Evolutionary conservation across 139 green algal genomes (phyloP).

Genomic region (Micractinium conductrix): DNA sequence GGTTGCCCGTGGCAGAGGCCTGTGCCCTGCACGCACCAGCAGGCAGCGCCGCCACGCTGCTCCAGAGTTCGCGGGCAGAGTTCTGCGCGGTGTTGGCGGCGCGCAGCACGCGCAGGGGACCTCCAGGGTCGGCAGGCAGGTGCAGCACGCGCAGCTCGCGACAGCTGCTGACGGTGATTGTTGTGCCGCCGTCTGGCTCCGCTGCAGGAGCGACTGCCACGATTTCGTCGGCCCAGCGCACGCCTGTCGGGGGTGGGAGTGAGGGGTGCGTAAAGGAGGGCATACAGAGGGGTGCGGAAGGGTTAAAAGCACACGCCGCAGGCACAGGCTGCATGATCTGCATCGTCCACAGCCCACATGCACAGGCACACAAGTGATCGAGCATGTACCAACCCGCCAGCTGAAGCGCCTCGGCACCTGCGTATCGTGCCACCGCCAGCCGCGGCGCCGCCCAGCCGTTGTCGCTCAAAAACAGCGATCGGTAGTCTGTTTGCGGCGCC

Average conservation of each 20-base stretch:
- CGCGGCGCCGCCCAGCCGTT: constrained; percentile 17
- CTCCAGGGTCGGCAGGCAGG: background rate
- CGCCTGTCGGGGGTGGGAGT: background rate
- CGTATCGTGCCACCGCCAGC: background rate
- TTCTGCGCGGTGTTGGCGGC: background rate
- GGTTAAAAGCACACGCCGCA: background rate
- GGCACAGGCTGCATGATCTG: background rate
- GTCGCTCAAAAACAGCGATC: background rate
- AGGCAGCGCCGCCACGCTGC: background rate
- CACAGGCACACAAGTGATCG: no score
- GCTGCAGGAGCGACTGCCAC: background rate
- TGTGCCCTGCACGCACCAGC: no score
- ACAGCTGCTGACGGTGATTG: constrained; percentile 2
- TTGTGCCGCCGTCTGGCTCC: background rate
- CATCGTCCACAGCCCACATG: no score
- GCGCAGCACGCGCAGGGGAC: background rate
- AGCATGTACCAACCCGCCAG: no score
- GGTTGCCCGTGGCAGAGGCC: no score
- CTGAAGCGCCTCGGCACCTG: background rate
- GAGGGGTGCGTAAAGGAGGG: background rate
- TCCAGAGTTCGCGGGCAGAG: background rate
- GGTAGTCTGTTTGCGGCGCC: constrained; percentile 12
- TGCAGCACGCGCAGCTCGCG: constrained; percentile 12
- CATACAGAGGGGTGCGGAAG: no score
- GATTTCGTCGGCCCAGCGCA: constrained; percentile 10